Evolutionary conservation across 2,329 filamentous ascomycete species (phyloP), one percentile per base, ranked within the genome.

Genomic region (Sphaerostilbella broomeana): DNA sequence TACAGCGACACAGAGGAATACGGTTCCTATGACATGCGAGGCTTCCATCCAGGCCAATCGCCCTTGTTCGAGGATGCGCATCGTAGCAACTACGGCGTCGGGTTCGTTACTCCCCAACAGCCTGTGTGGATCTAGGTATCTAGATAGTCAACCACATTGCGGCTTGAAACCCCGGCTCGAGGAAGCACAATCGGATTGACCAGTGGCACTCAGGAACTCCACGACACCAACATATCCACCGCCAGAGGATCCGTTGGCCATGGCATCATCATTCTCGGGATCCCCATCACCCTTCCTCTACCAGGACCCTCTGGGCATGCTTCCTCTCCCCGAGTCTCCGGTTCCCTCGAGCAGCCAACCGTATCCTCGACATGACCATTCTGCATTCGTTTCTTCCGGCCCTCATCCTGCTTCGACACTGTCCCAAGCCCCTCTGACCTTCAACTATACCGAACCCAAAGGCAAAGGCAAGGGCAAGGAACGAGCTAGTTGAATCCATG

Each of bases 41-140:
- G 53, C 52, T 58, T 61, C 58, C 50, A 69, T 61, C 53, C 65
- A 50, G 61, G 65, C 47, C 65, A 67, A 57, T 64, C 67, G 44
- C 63, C 67, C 49, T 62, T 65, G 54, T 59, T 69, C 57, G 67
- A 61, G 61, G 69, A 63, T 52, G 56, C 58, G 38, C 52, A 58
- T 52, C 59, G 67, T 58, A 61, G 54, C 35, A 48, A 48, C 56
- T 64, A 60, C 52, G 61, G 61, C 65, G 55, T 62, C 54, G 74
- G 74, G 74, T 78, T 77, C 70, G 74, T 78, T 65, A 68, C 71
- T 75, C 73, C 73, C 70, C 67, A 72, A 63, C 72, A 76, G 65
- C 64, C 73, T 61, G 67, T 77, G 66, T 77, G 73, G 73, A 75
- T 71, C 63, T 77, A 73, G 64, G 61, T 59, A 55, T 55, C 49